Conservation (phyloP, 768 basidiomycete genomes). For the Mycena vitilis region DNA sequence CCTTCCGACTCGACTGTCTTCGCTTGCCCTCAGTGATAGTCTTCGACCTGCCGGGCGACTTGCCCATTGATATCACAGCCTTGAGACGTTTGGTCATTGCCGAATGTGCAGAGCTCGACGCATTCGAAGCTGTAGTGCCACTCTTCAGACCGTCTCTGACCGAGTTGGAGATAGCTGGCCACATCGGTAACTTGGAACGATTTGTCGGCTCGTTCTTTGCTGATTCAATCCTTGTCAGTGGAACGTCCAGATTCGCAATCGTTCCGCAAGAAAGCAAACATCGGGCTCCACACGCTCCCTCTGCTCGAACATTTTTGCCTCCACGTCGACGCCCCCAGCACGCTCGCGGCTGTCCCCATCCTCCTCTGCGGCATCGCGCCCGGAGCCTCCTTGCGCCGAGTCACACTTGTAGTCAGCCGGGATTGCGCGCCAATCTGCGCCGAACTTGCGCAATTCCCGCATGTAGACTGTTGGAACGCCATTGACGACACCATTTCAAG, state of each 20-base stretch:
- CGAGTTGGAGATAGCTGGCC: neutral
- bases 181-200: neutral
- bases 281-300: neutral
- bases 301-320: slow-evolving; percentile 12
- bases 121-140: neutral
- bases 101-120: neutral
- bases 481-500: slow-evolving; percentile 3
- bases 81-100: slow-evolving; percentile 3
- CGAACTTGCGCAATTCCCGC: neutral
- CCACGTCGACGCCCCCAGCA: slow-evolving; percentile 9
- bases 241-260: neutral
- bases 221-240: neutral
- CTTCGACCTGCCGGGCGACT: neutral
- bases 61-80: neutral
- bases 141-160: neutral
- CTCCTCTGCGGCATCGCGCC: slow-evolving; percentile 1
- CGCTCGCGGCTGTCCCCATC: slow-evolving; percentile 8
- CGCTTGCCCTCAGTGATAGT: neutral
- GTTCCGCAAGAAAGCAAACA: slow-evolving; percentile 4
- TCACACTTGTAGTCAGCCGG: slow-evolving; percentile 18
- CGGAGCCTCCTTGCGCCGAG: neutral
- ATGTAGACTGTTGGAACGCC: neutral
- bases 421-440: slow-evolving; percentile 14
- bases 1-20: slow-evolving; percentile 12
- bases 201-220: neutral